Conservation (phyloP, 306 rosid species). For the Sesbania bispinosa region DNA sequence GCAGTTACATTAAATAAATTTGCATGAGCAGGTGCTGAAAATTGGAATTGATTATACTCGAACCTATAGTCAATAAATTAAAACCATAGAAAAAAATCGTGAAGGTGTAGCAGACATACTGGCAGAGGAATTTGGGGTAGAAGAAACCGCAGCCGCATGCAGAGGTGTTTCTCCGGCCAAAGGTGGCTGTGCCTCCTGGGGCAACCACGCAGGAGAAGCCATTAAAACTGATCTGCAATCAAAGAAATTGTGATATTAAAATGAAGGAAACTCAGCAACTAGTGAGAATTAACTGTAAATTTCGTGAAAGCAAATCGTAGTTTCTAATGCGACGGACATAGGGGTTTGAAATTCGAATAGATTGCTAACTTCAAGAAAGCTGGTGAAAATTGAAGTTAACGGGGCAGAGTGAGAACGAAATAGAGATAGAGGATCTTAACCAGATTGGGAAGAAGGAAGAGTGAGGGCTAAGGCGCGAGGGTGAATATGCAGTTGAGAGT, state of each 20-base stretch:
- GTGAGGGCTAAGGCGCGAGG: too few species aligned
- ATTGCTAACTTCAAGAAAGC: too few species aligned
- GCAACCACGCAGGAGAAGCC: slow-evolving; percentile 55
- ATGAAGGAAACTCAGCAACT: background rate
- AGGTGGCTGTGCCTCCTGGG: slow-evolving; percentile 36
- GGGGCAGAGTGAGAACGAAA: background rate
- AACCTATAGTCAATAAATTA: background rate
- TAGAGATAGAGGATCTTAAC: background rate
- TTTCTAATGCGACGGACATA: background rate
- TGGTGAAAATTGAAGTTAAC: background rate
- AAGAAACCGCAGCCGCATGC: slow-evolving; percentile 3
- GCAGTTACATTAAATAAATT: slow-evolving; percentile 14
- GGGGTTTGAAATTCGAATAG: too few species aligned
- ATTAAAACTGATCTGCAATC: slow-evolving; percentile 43
- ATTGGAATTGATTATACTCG: background rate
- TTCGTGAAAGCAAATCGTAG: background rate
- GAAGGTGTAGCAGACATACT: background rate
- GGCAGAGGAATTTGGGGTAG: slow-evolving; percentile 18
- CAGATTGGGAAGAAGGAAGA: background rate
- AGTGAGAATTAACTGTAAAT: background rate
- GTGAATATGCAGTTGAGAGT: background rate
- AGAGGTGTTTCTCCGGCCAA: slow-evolving; percentile 20
- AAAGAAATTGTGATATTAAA: too few species aligned
- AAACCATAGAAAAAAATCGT: background rate
- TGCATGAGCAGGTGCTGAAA: background rate